Percentiles rank a stretch among this genome's conserved stretches.
phyloP scores from a whole-genome alignment of 176 grass and related monocot genomes.

The Oryza meyeriana region DNA sequence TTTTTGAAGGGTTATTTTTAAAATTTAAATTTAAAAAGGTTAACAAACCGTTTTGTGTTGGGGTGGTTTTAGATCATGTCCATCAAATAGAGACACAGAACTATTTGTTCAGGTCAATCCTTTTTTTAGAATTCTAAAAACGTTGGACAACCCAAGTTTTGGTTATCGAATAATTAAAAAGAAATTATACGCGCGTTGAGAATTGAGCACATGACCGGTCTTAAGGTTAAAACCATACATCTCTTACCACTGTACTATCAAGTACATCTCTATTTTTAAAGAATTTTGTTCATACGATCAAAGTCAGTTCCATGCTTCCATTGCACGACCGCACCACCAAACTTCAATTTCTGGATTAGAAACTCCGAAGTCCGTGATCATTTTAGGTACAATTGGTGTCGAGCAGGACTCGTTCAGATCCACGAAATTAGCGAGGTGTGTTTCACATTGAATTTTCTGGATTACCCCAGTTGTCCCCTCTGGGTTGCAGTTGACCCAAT shows the following conservation, averaged over 20 bases:
- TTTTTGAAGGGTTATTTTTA: no score
- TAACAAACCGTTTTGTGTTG: no score
- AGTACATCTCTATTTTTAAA: no score
- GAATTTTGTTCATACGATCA: not conserved
- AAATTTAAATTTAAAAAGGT: no score
- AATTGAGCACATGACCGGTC: no score
- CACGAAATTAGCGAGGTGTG: not conserved
- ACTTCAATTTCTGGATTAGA: not conserved
- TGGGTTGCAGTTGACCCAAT: not conserved
- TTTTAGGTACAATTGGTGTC: not conserved
- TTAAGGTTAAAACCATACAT: no score
- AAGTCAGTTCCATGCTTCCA: not conserved
- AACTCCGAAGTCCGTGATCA: not conserved
- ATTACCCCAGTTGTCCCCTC: not conserved
- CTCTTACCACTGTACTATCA: no score
- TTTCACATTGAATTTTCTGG: not conserved
- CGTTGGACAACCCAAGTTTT: no score
- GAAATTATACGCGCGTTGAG: no score
- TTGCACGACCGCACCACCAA: not conserved
- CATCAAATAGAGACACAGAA: not conserved
- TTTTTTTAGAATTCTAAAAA: no score
- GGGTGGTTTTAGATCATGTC: not conserved
- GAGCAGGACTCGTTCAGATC: not conserved
- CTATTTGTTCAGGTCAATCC: not conserved
- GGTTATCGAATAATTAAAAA: no score